Evolutionary conservation across 257 asterid species (phyloP).

Genomic region (Solanum ossicruentum): DNA sequence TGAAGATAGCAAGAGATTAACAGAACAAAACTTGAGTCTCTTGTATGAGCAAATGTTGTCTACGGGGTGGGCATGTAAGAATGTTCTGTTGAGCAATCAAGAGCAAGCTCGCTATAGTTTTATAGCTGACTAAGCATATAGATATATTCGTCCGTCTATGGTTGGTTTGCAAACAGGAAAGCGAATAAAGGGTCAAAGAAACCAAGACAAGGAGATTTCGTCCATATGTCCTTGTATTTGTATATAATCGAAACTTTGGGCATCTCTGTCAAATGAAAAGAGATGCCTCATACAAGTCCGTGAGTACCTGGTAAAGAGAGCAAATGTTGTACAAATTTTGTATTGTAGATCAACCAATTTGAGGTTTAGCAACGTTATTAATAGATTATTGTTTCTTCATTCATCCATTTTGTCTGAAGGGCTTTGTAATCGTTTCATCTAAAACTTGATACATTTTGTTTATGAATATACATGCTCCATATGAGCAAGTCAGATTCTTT

Average conservation of each 20-base stretch:
- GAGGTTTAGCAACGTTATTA: background rate
- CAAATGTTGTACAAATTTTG: background rate
- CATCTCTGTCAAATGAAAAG: background rate
- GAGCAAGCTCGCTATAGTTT: constrained; percentile 67
- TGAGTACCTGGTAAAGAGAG: background rate
- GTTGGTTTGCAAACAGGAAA: background rate
- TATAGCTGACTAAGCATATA: constrained; percentile 19
- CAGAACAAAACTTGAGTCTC: constrained; percentile 11
- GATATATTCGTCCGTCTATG: background rate
- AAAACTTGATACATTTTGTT: background rate
- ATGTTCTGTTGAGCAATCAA: constrained; percentile 54
- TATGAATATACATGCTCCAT: background rate
- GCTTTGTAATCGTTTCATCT: background rate
- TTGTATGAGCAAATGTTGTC: constrained; percentile 41
- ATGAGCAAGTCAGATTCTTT: background rate
- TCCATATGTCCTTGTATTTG: background rate
- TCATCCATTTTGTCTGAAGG: background rate
- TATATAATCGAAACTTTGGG: background rate
- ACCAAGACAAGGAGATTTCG: background rate
- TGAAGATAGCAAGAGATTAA: constrained; percentile 47
- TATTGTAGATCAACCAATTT: background rate
- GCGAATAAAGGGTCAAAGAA: background rate
- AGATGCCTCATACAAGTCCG: background rate
- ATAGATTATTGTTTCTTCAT: background rate
- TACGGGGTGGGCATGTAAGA: constrained; percentile 60